These are phyloP conservation scores for Phragmites australis DNA, from an alignment of 176 grass and related monocot genomes.

Conservation along the genomic window DNA sequence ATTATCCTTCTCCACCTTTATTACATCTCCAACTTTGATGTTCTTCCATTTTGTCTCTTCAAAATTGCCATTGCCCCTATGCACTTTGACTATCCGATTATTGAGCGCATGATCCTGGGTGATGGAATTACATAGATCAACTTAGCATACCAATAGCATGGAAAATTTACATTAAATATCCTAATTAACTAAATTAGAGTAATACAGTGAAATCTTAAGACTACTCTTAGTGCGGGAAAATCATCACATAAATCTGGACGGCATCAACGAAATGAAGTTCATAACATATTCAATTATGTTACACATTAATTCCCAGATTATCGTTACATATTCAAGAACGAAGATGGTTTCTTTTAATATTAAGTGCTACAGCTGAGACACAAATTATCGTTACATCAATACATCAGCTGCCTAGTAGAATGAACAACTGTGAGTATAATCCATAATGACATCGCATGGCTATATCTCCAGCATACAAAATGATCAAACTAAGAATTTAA, in stretches of 20 bases:
- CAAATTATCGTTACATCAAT: constrained; percentile 9
- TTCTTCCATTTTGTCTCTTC: constrained; percentile 71
- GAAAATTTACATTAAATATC: neutral
- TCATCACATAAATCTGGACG: neutral
- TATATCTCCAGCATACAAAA: constrained; percentile 4
- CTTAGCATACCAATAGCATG: constrained; percentile 36
- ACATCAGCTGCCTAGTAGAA: neutral
- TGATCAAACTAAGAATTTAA: constrained; percentile 4
- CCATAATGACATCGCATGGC: constrained; percentile 14
- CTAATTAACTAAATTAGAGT: constrained; percentile 1
- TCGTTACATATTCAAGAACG: too few relatives aligned
- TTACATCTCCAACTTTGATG: constrained; percentile 88
- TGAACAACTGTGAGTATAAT: neutral
- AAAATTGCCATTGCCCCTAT: constrained; percentile 65
- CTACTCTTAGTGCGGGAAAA: neutral
- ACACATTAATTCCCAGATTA: constrained; percentile 7
- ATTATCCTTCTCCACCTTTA: constrained; percentile 95
- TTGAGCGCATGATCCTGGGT: constrained; percentile 90
- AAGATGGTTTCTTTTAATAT: neutral
- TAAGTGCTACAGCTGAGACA: neutral
- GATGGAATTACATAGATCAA: constrained; percentile 29
- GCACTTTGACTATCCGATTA: constrained; percentile 75
- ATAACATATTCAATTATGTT: neutral
- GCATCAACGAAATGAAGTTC: neutral
- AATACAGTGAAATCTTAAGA: neutral